Percentiles rank a stretch among this genome's conserved stretches.
Evolutionary conservation across 805 yeast species (phyloP).

Genomic region (Suhomyces canberraensis): DNA sequence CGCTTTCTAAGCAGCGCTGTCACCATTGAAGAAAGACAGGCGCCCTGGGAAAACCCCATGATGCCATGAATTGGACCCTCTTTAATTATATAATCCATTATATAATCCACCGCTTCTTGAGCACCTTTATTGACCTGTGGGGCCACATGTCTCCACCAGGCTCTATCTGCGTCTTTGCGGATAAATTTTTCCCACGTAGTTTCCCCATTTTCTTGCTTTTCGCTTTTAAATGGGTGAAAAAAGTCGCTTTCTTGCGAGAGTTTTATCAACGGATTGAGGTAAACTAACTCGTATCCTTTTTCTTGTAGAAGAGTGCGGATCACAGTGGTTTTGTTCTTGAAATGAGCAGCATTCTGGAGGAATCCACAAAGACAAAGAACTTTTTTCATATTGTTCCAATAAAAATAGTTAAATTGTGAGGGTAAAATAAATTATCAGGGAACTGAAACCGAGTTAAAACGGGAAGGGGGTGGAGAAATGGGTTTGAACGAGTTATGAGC

Average conservation of each 20-base stretch:
- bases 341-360: slow-evolving; percentile 31
- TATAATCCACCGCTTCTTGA: slow-evolving; percentile 22
- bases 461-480: no score
- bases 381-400: slow-evolving; percentile 2
- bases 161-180: slow-evolving; percentile 25
- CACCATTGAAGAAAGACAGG: slow-evolving; percentile 33
- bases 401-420: no score
- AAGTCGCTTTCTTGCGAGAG: neutral
- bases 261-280: slow-evolving; percentile 30
- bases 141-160: slow-evolving; percentile 34
- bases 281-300: slow-evolving; percentile 26
- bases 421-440: no score
- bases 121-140: slow-evolving; percentile 25
- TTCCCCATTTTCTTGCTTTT: neutral
- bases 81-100: slow-evolving; percentile 24
- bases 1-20: slow-evolving; percentile 20
- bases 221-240: neutral
- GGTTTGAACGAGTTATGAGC: no score
- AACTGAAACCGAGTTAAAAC: no score
- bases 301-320: slow-evolving; percentile 26
- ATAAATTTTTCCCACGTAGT: slow-evolving; percentile 28
- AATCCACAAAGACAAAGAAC: slow-evolving; percentile 37
- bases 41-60: slow-evolving; percentile 44
- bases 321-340: slow-evolving; percentile 34
- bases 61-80: slow-evolving; percentile 44